Percentiles rank a stretch among this genome's conserved stretches.
phyloP scores from a whole-genome alignment of 2,329 filamentous ascomycete genomes.

The Coniochaeta sp. region DNA sequence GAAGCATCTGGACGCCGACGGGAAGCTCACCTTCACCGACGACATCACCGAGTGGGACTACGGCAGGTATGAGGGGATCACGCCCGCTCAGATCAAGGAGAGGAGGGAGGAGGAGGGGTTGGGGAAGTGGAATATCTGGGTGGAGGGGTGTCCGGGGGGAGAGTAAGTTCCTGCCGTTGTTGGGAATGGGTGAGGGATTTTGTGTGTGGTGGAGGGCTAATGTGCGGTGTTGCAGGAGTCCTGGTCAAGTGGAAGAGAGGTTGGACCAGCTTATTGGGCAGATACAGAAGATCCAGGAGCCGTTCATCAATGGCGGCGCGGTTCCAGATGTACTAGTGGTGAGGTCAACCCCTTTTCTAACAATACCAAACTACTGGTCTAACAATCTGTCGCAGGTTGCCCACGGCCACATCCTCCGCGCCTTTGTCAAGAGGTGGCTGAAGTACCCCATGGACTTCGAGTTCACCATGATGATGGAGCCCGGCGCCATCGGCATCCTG shows the following conservation, averaged over 20 bases:
- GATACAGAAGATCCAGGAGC: constrained; percentile 30
- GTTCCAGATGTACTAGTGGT: constrained; percentile 25
- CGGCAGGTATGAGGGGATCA: constrained; percentile 54
- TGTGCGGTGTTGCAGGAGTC: background rate
- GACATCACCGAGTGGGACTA: constrained; percentile 55
- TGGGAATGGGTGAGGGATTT: constrained; percentile 9
- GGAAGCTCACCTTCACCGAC: constrained; percentile 39
- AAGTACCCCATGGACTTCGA: constrained; percentile 29
- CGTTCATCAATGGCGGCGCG: constrained; percentile 30
- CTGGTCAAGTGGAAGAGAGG: constrained; percentile 26
- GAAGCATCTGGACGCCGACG: background rate
- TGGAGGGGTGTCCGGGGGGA: constrained; percentile 49
- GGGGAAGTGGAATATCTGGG: constrained; percentile 52
- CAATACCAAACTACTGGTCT: too few relatives aligned
- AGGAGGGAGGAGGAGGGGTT: constrained; percentile 37
- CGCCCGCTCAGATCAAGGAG: constrained; percentile 39
- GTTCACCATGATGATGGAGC: constrained; percentile 34
- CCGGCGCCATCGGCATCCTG: constrained; percentile 32
- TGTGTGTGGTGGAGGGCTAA: too few relatives aligned
- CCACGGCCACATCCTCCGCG: constrained; percentile 36
- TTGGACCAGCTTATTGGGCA: constrained; percentile 32
- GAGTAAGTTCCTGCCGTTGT: too few relatives aligned
- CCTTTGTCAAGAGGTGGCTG: constrained; percentile 39
- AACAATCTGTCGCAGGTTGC: constrained; percentile 20
- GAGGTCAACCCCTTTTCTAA: background rate